Evolutionary conservation across 805 yeast species (phyloP), one percentile per base, ranked within the genome.

Genomic region (Schwanniomyces polymorphus): DNA sequence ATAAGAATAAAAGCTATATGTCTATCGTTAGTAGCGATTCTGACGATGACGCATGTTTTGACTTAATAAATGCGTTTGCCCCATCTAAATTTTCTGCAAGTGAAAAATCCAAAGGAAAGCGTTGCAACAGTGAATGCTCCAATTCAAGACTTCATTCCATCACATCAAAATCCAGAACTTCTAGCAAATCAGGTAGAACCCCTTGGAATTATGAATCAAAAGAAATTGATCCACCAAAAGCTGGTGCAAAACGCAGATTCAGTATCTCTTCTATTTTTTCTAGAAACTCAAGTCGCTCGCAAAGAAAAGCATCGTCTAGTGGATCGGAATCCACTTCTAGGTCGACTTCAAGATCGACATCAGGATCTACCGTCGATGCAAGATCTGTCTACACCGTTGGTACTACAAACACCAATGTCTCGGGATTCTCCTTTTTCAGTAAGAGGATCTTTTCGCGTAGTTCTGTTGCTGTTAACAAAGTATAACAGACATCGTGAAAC

Each of bases 341-440:
- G 23, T 21, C 23, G 23, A 21, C 23, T 21, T 21, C 23, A 21
- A 21, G 23, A 14, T 16, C 16, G 11, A n/a, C 35, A 8, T 41
- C 43, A 11, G 27, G 27, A 37, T 37, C 39, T 12, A 37, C 39
- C 7, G 35, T 45, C 29, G 64, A 60, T 45, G 38, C 47, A 34
- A 46, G 45, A 8, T 60, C 68, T 7, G 49, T 61, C 38, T 41
- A 40, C 40, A 49, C 64, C 9, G 41, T 21, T 31, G 61, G 52
- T 4, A 46, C 60, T 18, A 40, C 33, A 14, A 38, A 41, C 17
- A 57, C 65, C 8, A 34, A 46, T n/a, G 29, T 55, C 26, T 55
- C 62, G 16, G 65, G 65, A n/a, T 63, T 63, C 38, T 58, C 67
- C 16, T 53, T 64, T 50, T 50, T 61, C 43, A 49, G 42, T 17